Evolutionary conservation across 169 alveolate species (phyloP).

Genomic region (Eimeria praecox): DNA sequence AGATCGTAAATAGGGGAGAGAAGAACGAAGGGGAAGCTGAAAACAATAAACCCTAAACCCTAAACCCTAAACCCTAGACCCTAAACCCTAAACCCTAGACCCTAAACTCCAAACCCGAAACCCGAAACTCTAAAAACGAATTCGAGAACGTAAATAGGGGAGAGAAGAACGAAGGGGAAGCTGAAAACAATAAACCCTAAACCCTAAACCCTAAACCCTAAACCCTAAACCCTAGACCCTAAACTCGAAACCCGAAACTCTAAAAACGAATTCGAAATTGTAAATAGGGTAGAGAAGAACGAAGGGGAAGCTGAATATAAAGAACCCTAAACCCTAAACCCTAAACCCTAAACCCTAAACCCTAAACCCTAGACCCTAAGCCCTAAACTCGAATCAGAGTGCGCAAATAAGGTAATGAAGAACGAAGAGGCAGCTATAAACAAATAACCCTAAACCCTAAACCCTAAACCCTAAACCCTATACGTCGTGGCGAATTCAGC

Average conservation of each 20-base stretch:
- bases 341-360: background rate
- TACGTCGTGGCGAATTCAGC: too few relatives aligned
- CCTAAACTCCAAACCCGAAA: background rate
- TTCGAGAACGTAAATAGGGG: conserved; percentile 86
- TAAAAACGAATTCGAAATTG: conserved; percentile 85
- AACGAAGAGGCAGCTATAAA: too few relatives aligned
- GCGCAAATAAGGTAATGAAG: too few relatives aligned
- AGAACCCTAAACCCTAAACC: conserved; percentile 28
- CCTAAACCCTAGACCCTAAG: background rate
- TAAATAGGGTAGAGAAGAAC: conserved; percentile 82
- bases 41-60: background rate
- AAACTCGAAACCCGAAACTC: background rate
- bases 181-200: conserved; percentile 67
- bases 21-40: conserved; percentile 85
- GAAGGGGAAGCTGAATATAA: conserved; percentile 83
- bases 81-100: background rate
- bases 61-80: background rate
- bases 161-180: conserved; percentile 83
- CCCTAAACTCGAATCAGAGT: too few relatives aligned
- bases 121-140: conserved; percentile 74
- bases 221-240: background rate
- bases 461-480: too few relatives aligned
- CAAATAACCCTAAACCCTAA: too few relatives aligned
- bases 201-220: conserved; percentile 22
- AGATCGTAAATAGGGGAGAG: conserved; percentile 84